phyloP scores from a whole-genome alignment of 2,329 filamentous ascomycete species.

The Zelopaecilomyces penicillatus region DNA sequence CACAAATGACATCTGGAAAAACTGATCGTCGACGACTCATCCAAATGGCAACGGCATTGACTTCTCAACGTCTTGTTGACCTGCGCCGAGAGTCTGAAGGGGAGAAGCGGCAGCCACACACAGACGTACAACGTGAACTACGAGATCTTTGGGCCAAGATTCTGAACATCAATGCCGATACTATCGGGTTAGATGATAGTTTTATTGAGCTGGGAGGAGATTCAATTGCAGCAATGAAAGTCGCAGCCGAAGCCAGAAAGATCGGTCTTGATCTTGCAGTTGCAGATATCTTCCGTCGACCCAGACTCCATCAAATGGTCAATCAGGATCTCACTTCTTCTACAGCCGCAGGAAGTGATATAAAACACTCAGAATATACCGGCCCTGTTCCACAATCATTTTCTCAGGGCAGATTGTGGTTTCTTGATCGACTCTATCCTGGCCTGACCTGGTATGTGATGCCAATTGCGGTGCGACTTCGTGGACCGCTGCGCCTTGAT shows the following conservation, averaged over 20 bases:
- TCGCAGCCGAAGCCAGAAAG: constrained; percentile 18
- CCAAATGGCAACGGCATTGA: background rate
- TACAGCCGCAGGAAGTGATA: background rate
- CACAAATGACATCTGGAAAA: background rate
- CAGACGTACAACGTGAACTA: constrained; percentile 14
- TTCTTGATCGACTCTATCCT: constrained; percentile 8
- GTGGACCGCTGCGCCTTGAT: background rate
- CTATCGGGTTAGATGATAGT: constrained; percentile 33
- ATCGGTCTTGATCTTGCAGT: constrained; percentile 2
- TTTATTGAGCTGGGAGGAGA: constrained; percentile 42
- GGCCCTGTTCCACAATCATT: constrained; percentile 6
- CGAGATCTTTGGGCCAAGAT: constrained; percentile 27
- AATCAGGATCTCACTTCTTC: background rate
- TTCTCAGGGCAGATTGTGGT: constrained; percentile 8
- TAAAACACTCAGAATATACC: background rate
- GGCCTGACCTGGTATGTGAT: constrained; percentile 7
- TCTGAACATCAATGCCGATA: constrained; percentile 21
- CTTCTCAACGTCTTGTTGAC: background rate
- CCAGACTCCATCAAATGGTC: background rate
- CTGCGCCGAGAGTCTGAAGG: background rate
- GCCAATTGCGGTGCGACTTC: constrained; percentile 3
- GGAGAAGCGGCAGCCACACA: constrained; percentile 1
- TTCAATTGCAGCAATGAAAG: constrained; percentile 39
- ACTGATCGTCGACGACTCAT: background rate
- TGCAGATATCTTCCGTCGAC: constrained; percentile 4